phyloP scores from a whole-genome alignment of 139 green algal species.

The Chlorella sp. region DNA sequence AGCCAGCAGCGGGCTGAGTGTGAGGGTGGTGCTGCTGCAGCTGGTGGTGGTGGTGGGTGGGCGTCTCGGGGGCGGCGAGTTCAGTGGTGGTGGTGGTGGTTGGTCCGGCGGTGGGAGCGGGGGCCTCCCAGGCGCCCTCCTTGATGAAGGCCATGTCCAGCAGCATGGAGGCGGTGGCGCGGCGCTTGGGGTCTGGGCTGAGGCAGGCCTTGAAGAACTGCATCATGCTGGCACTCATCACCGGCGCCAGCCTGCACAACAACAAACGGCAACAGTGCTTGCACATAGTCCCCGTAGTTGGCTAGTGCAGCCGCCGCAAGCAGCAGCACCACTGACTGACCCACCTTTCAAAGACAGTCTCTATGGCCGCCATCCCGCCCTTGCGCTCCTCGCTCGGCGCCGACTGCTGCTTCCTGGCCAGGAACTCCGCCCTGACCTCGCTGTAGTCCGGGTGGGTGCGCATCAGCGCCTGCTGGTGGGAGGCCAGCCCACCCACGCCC shows the following conservation, averaged over 20 bases:
- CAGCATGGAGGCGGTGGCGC: constrained; percentile 39
- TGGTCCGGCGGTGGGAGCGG: background rate
- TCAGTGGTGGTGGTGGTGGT: too few relatives aligned
- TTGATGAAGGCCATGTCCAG: constrained; percentile 47
- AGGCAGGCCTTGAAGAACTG: constrained; percentile 49
- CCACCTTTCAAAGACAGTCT: constrained; percentile 7
- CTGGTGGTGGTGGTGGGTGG: background rate
- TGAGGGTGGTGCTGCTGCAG: background rate
- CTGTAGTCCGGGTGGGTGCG: background rate
- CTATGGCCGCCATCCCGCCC: too few relatives aligned
- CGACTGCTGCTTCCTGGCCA: background rate
- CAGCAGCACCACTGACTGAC: background rate
- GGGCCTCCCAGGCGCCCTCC: constrained; percentile 8
- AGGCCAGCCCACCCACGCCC: constrained; percentile 26
- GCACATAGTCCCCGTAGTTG: background rate
- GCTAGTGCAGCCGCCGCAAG: background rate
- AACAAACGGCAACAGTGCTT: background rate
- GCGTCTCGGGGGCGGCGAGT: background rate
- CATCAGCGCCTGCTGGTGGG: background rate
- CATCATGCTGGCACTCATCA: constrained; percentile 20
- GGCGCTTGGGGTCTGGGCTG: constrained; percentile 36
- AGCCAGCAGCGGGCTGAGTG: too few relatives aligned
- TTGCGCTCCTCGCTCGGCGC: background rate
- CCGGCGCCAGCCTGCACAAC: constrained; percentile 19
- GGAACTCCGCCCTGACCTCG: background rate